Base-by-base conservation (phyloP, 176 grass and related monocot genomes). In the Puccinellia tenuiflora region DNA sequence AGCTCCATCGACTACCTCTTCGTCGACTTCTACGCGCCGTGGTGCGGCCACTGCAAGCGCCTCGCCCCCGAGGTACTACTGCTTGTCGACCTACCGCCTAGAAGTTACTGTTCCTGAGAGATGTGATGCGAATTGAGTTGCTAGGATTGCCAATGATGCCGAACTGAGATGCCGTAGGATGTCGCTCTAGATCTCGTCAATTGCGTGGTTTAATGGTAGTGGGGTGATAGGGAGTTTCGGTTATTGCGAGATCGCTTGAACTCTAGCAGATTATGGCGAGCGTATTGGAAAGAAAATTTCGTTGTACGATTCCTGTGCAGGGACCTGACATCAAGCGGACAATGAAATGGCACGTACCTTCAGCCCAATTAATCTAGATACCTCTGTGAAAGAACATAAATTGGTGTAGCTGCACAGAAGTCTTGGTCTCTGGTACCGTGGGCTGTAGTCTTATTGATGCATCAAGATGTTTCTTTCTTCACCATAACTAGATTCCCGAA, bases 41-140 rank as follows among this genome's bases (percentile, higher is more conserved):
- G 96, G 96, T 98, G 96, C 66, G 92, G 91, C 68, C 96, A 98
- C 85, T 95, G 96, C 96, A 95, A 95, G 79, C 87, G 92, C 76
- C 96, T 98, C 42, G 68, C 88, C 57, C 96, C 96, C 53, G 92
- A 95, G 96, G 96, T 98, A 76, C 64, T 34, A 0, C 65, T 6
- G 18, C 73, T 59, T 7, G 7, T 25, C 46, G 16, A 11, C 24
- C 29, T 26, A 10, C 9, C 9, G 17, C 67, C 51, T 15, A 21
- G 16, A 3, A 51, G 11, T 18, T 65, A 12, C 45, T 65, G 42
- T 16, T 28, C 38, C 79, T 13, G 45, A 31, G 79, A 78, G 83
- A 73, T 83, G 74, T 64, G 84, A 25, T 74, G 55, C 66, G 79
- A 74, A 45, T 86, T 70, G 47, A 47, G 56, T 64, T 84, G 68